Conservation (phyloP, 306 rosid species). For the Vigna trinervia region DNA sequence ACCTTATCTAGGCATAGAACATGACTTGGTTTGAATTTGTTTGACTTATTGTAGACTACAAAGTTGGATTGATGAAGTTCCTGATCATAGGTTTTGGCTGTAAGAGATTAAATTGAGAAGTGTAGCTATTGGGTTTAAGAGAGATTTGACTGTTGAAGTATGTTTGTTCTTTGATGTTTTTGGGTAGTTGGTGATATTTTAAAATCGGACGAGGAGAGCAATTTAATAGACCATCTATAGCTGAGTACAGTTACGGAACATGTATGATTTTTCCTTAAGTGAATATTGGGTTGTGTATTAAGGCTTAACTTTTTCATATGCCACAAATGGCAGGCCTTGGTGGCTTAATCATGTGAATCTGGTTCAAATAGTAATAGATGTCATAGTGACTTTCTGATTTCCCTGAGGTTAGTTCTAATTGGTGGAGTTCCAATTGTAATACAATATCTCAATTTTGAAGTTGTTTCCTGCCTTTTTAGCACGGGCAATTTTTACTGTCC, state of each 20-base stretch:
- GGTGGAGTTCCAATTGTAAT: slow-evolving; percentile 5
- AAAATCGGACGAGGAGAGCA: slow-evolving; percentile 10
- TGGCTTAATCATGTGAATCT: slow-evolving; percentile 12
- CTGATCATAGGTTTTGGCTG: slow-evolving; percentile 25
- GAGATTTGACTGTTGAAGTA: slow-evolving; percentile 24
- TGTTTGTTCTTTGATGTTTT: slow-evolving; percentile 9
- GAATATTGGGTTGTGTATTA: slow-evolving; percentile 21
- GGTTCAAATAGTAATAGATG: slow-evolving; percentile 13
- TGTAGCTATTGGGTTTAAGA: background rate
- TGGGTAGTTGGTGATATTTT: slow-evolving; percentile 22
- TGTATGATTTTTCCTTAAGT: slow-evolving; percentile 1
- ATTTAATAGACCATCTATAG: slow-evolving; percentile 23
- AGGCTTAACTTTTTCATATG: slow-evolving; percentile 16
- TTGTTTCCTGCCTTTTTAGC: slow-evolving; percentile 25
- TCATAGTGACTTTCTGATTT: slow-evolving; percentile 12
- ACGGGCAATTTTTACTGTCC: background rate
- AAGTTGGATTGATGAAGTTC: slow-evolving; percentile 1
- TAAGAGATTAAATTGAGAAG: slow-evolving; percentile 26
- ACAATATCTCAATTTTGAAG: slow-evolving; percentile 35
- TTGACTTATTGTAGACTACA: slow-evolving; percentile 16
- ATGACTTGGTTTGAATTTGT: slow-evolving; percentile 31
- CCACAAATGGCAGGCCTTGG: background rate
- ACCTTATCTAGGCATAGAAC: slow-evolving; percentile 5
- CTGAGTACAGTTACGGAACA: slow-evolving; percentile 13
- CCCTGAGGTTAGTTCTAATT: slow-evolving; percentile 16